Conservation (phyloP, 208 protist species). For the Wallacemonas rigidus region DNA sequence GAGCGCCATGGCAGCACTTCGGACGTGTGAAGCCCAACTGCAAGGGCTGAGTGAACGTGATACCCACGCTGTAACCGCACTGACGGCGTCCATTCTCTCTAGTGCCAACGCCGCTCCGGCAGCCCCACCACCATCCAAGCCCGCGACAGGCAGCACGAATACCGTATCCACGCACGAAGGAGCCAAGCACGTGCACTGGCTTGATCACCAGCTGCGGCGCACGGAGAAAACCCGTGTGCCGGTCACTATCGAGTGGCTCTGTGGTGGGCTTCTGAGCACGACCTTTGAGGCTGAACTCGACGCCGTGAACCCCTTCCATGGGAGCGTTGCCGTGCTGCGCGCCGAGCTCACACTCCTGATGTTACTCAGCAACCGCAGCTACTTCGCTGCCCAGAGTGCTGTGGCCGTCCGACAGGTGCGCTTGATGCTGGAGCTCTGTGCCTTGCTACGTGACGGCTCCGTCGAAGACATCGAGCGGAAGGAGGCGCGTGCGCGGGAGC, state of each 20-base stretch:
- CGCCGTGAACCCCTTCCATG: constrained; percentile 68
- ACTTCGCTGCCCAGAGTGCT: constrained; percentile 60
- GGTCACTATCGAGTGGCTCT: constrained; percentile 65
- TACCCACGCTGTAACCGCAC: constrained; percentile 25
- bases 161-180: too few relatives aligned
- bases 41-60: constrained; percentile 31
- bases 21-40: constrained; percentile 28
- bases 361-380: constrained; percentile 61
- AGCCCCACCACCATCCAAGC: background rate
- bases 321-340: constrained; percentile 28
- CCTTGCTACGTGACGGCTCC: constrained; percentile 36
- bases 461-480: background rate
- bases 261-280: constrained; percentile 55
- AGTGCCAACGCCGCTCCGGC: constrained; percentile 35
- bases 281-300: constrained; percentile 50
- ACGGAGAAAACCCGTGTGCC: constrained; percentile 26
- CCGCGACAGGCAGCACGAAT: too few relatives aligned
- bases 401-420: constrained; percentile 45
- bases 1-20: constrained; percentile 24
- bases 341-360: constrained; percentile 60
- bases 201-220: constrained; percentile 36
- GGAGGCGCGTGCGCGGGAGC: constrained; percentile 25
- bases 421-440: constrained; percentile 56
- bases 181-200: background rate
- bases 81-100: constrained; percentile 35